Conservation (phyloP, 2,329 filamentous ascomycete species). For the Myriosclerotinia curreyana region DNA sequence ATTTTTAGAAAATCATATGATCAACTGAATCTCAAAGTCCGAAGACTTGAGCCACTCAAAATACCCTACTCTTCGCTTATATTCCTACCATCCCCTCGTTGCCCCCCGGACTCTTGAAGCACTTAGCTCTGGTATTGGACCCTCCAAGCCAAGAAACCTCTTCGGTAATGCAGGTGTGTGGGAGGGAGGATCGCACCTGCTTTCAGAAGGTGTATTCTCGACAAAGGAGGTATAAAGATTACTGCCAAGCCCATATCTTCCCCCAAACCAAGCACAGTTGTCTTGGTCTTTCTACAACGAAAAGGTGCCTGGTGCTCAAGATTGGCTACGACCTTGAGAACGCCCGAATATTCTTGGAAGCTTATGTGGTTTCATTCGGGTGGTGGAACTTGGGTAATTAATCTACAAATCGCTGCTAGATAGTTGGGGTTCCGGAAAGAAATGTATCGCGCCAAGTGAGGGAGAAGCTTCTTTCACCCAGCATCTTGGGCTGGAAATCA, state of each 20-base stretch:
- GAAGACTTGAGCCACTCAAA: no score
- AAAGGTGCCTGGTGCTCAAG: no score
- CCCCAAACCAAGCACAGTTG: conserved; percentile 8
- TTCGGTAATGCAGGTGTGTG: no score
- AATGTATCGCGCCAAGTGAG: neutral
- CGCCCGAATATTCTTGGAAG: neutral
- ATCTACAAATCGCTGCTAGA: neutral
- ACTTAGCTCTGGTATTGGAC: no score
- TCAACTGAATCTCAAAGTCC: no score
- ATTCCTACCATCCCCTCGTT: no score
- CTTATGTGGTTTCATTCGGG: neutral
- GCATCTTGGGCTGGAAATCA: neutral
- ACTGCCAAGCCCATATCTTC: conserved; percentile 3
- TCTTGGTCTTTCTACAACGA: conserved; percentile 7
- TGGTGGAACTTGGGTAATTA: neutral
- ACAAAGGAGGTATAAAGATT: conserved; percentile 8
- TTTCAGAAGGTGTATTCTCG: conserved; percentile 5
- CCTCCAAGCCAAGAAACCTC: no score
- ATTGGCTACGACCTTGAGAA: neutral
- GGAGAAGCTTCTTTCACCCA: neutral
- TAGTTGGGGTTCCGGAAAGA: neutral
- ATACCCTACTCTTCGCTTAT: no score
- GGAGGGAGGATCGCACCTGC: neutral
- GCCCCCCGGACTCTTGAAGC: no score
- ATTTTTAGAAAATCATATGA: neutral